These are phyloP conservation scores for slime mould (Dictyostelium discoideum) DNA, from an alignment of 78 protist species.

Conservation along the genomic window dicty_2.7 NC_007089.4:1309001-1309500, in stretches of 20 bases:
- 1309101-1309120: too few relatives aligned
- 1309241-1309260: not conserved
- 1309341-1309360: not conserved
- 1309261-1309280: not conserved
- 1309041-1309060: not conserved
- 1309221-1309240: not conserved
- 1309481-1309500: not conserved
- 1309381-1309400: not conserved
- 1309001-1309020: constrained; percentile 64
- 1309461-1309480: not conserved
- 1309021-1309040: constrained; percentile 16
- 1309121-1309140: not conserved
- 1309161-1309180: not conserved
- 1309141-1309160: constrained; percentile 1
- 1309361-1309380: not conserved
- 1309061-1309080: not conserved
- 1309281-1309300: not conserved
- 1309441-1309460: not conserved
- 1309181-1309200: constrained; percentile 22
- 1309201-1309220: not conserved
- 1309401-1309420: not conserved
- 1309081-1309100: too few relatives aligned
- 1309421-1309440: not conserved
- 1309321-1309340: constrained; percentile 1
- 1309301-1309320: constrained; percentile 2